phyloP scores from a whole-genome alignment of 495 filamentous ascomycete species.

The Parathielavia hyrcaniae region DNA sequence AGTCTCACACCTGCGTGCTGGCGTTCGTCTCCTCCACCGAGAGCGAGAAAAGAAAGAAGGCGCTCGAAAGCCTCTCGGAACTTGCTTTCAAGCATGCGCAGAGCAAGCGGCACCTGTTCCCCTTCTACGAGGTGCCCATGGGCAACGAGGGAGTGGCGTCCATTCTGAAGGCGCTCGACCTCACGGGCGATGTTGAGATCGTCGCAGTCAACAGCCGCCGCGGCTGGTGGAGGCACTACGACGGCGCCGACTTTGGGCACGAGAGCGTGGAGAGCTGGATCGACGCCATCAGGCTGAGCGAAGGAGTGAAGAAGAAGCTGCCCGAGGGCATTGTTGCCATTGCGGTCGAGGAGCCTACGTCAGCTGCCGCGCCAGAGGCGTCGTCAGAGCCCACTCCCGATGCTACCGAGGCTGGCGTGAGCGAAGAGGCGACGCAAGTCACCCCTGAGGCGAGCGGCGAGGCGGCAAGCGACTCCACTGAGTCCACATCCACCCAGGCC shows the following conservation, averaged over 20 bases:
- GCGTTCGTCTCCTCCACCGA: conserved; percentile 59
- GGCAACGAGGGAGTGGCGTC: conserved; percentile 51
- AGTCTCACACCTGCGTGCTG: conserved; percentile 80
- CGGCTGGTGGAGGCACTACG: conserved; percentile 76
- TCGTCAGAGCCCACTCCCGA: conserved; percentile 36
- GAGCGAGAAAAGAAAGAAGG: conserved; percentile 50
- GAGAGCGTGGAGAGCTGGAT: conserved; percentile 74
- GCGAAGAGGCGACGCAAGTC: conserved; percentile 29
- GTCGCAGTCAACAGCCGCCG: conserved; percentile 78
- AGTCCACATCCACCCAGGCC: conserved; percentile 25
- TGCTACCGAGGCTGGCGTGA: conserved; percentile 29
- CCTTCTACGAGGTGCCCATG: conserved; percentile 68
- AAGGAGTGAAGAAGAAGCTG: conserved; percentile 72
- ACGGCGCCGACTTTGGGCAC: conserved; percentile 50
- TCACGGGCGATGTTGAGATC: conserved; percentile 56
- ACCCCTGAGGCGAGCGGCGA: conserved; percentile 37
- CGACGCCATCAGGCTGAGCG: conserved; percentile 79
- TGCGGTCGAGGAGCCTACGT: conserved; percentile 42
- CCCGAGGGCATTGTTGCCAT: conserved; percentile 66
- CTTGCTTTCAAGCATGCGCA: conserved; percentile 66
- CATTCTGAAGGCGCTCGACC: conserved; percentile 55
- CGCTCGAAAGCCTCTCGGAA: conserved; percentile 61
- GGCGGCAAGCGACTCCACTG: conserved; percentile 24
- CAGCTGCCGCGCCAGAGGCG: conserved; percentile 36
- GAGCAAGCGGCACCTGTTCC: conserved; percentile 64